These are phyloP conservation scores for Colletotrichum caudatum DNA, from an alignment of 2,329 filamentous ascomycete genomes.

Conservation along the genomic window DNA sequence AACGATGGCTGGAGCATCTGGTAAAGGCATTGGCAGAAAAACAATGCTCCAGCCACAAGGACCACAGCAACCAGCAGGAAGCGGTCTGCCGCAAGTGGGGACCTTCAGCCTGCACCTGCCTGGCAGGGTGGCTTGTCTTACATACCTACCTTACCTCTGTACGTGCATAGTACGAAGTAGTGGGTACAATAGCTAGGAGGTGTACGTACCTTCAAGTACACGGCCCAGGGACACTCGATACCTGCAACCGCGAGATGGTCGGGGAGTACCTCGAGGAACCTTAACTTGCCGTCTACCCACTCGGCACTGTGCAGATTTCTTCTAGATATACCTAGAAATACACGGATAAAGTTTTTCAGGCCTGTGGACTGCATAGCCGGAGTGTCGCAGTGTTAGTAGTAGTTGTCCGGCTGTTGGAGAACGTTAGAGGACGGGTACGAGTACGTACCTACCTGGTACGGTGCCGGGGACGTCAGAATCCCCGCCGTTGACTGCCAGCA, in stretches of 20 bases:
- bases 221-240: background rate
- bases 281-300: background rate
- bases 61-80: slow-evolving; percentile 38
- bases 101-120: slow-evolving; percentile 13
- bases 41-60: slow-evolving; percentile 40
- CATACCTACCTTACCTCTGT: too few species aligned
- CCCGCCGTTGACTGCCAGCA: slow-evolving; percentile 36
- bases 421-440: slow-evolving; percentile 9
- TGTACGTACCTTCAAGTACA: slow-evolving; percentile 1
- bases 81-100: slow-evolving; percentile 31
- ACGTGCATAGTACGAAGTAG: too few species aligned
- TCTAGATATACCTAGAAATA: background rate
- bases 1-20: slow-evolving; percentile 10
- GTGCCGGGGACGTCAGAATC: slow-evolving; percentile 35
- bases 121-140: slow-evolving; percentile 26
- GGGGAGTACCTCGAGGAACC: background rate
- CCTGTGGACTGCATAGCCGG: background rate
- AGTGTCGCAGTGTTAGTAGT: background rate
- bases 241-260: background rate
- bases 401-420: slow-evolving; percentile 12
- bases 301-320: background rate
- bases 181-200: background rate
- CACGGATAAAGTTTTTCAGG: background rate
- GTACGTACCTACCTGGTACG: slow-evolving; percentile 5
- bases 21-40: slow-evolving; percentile 37